phyloP scores from a whole-genome alignment of 352 stramenopile genomes.

The Globisporangium echinulatum region DNA sequence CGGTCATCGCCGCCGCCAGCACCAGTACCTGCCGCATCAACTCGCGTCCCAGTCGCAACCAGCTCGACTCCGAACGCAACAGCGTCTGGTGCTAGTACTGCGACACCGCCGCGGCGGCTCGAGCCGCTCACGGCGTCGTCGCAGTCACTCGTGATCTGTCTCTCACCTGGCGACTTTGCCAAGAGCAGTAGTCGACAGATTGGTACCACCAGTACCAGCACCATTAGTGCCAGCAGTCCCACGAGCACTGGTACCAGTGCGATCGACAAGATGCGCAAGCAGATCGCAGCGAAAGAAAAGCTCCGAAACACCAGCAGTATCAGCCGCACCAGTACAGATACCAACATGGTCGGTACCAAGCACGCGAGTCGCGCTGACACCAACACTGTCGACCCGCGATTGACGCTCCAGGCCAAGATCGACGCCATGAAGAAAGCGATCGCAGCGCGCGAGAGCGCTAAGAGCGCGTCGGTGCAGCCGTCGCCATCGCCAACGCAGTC shows the following conservation, averaged over 20 bases:
- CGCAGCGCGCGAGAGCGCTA: constrained; percentile 21
- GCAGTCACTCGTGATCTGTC: constrained; percentile 63
- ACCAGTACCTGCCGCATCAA: neutral
- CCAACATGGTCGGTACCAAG: too few species aligned
- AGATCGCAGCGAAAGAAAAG: constrained; percentile 53
- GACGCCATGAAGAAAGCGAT: constrained; percentile 26
- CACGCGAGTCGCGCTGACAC: neutral
- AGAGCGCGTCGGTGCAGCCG: neutral
- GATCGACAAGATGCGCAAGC: constrained; percentile 46
- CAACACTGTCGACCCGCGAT: neutral
- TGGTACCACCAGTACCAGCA: neutral
- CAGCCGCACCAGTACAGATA: too few species aligned
- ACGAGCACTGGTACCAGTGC: constrained; percentile 22
- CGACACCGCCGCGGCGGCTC: constrained; percentile 20
- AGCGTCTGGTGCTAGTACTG: neutral
- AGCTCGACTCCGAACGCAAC: too few species aligned
- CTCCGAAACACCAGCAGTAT: constrained; percentile 14
- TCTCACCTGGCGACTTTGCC: constrained; percentile 45
- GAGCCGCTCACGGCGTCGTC: constrained; percentile 54
- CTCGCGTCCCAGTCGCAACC: neutral
- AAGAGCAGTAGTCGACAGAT: constrained; percentile 13
- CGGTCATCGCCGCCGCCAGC: neutral
- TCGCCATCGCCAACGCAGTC: too few species aligned
- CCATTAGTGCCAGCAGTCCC: constrained; percentile 7
- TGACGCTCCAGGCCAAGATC: constrained; percentile 14